phyloP scores from a whole-genome alignment of 2,329 filamentous ascomycete species.

The Xylaria sp. region DNA sequence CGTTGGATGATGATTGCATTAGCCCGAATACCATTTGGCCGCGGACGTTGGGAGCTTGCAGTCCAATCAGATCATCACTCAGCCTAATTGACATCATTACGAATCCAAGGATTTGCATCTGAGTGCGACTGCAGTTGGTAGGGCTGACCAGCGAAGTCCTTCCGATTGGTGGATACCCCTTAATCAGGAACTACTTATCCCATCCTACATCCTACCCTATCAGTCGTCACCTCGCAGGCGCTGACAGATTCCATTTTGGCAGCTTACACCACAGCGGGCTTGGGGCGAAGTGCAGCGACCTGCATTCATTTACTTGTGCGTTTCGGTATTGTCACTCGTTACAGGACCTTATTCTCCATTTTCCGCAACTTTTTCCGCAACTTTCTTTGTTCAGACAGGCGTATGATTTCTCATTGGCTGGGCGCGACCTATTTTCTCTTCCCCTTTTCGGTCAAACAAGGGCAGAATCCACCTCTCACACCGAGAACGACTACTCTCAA shows the following conservation, averaged over 20 bases:
- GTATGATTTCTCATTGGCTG: conserved; percentile 17
- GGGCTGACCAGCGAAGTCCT: conserved; percentile 27
- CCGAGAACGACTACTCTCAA: conserved; percentile 3
- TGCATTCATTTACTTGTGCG: background rate
- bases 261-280: background rate
- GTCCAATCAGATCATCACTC: conserved; percentile 19
- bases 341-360: background rate
- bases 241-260: conserved; percentile 3
- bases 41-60: background rate
- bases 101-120: background rate
- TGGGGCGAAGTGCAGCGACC: conserved; percentile 5
- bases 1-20: background rate
- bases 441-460: background rate
- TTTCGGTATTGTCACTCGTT: conserved; percentile 20
- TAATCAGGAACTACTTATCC: conserved; percentile 8
- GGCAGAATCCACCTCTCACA: background rate
- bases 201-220: background rate
- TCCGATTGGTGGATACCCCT: conserved; percentile 26
- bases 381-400: background rate
- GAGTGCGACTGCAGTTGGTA: conserved; percentile 12
- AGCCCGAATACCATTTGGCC: background rate
- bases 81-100: conserved; percentile 21
- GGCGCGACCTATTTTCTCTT: background rate
- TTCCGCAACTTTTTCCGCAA: background rate
- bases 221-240: background rate